Evolutionary conservation across 192 early-diverging fungal genomes (phyloP).

Genomic region (Haplosporangium gracile): DNA sequence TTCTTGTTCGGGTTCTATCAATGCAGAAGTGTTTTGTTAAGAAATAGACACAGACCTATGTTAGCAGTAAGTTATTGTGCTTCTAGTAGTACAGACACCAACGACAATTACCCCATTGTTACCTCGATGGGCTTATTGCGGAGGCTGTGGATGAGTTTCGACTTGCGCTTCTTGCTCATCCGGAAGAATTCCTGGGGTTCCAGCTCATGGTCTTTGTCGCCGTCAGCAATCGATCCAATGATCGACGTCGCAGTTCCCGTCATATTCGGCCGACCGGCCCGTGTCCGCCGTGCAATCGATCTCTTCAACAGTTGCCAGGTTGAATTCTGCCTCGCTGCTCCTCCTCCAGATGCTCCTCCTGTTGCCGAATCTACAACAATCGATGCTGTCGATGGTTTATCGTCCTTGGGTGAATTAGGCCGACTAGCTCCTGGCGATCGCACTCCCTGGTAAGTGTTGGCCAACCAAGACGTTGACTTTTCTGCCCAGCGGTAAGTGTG

Average conservation of each 20-base stretch:
- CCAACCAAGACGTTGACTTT: constrained; percentile 19
- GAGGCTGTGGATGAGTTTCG: constrained; percentile 28
- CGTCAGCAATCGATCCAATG: constrained; percentile 18
- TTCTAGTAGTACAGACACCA: background rate
- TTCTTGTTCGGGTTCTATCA: constrained; percentile 48
- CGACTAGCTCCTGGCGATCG: constrained; percentile 17
- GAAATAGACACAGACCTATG: background rate
- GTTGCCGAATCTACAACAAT: background rate
- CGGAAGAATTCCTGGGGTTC: constrained; percentile 36
- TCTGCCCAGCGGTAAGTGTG: constrained; percentile 30
- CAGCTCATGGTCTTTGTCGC: constrained; percentile 29
- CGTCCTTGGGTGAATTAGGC: constrained; percentile 26
- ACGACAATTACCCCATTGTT: background rate
- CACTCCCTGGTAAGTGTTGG: constrained; percentile 12
- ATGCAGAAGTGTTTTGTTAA: background rate
- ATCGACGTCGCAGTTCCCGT: constrained; percentile 9
- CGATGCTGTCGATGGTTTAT: constrained; percentile 23
- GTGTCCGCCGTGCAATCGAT: constrained; percentile 9
- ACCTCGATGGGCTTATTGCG: constrained; percentile 53
- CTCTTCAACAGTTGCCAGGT: constrained; percentile 18
- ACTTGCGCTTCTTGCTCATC: constrained; percentile 41
- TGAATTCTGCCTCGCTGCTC: background rate
- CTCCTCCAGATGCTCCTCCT: background rate
- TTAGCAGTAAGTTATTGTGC: background rate
- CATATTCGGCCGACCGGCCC: background rate